A percentile compares a stretch with the other conserved stretches of the same genome.
These are phyloP conservation scores for Podospora bellae-mahoneyi DNA, from an alignment of 495 filamentous ascomycete species.

Conservation along the genomic window DNA sequence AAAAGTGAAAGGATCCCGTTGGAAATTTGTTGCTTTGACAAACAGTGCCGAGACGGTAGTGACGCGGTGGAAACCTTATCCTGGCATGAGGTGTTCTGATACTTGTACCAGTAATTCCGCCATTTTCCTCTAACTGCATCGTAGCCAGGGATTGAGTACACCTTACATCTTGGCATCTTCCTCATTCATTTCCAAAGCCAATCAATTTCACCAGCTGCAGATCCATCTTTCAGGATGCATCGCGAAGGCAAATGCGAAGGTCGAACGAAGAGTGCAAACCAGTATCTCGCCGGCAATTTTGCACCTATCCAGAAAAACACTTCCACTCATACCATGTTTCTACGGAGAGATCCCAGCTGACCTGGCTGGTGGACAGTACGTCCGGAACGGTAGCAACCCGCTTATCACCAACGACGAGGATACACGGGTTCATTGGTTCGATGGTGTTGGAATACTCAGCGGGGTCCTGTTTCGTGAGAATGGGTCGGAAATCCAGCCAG, in stretches of 20 bases:
- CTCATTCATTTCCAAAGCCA: not conserved
- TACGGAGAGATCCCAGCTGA: conserved; percentile 55
- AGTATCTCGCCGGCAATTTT: conserved; percentile 60
- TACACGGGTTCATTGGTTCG: conserved; percentile 64
- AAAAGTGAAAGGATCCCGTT: too few species aligned
- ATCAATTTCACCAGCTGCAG: not conserved
- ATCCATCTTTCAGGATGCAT: not conserved
- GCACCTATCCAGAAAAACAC: conserved; percentile 53
- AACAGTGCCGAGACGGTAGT: too few species aligned
- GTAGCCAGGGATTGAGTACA: too few species aligned
- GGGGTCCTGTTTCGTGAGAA: conserved; percentile 55
- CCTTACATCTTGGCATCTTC: not conserved
- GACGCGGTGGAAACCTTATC: too few species aligned
- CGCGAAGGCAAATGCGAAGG: not conserved
- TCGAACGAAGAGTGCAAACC: not conserved
- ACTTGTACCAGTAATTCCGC: too few species aligned
- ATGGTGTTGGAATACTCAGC: conserved; percentile 68
- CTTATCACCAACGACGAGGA: conserved; percentile 54
- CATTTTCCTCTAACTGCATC: too few species aligned
- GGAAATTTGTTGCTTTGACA: too few species aligned
- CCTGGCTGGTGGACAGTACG: conserved; percentile 61
- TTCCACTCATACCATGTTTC: conserved; percentile 49
- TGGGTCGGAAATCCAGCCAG: conserved; percentile 41
- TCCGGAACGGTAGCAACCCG: conserved; percentile 67
- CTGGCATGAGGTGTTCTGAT: too few species aligned